Base-by-base conservation (phyloP, 1,284 basidiomycete species). In the Pisolithus thermaeus region DNA sequence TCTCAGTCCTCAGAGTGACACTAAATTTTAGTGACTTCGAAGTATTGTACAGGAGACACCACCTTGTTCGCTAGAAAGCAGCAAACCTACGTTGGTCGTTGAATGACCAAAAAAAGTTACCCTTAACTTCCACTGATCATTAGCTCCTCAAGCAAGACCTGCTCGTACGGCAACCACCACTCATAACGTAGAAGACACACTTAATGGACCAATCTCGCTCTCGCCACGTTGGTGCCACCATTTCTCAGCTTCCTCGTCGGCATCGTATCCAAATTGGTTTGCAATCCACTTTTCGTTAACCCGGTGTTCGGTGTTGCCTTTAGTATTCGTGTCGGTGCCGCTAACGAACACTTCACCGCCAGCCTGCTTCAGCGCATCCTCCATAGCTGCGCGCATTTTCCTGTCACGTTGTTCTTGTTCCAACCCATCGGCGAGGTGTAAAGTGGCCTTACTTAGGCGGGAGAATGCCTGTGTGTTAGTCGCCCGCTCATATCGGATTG, bases 351-450 rank as follows among this genome's bases (percentile, higher is more conserved):
- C 55, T 42, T 56, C 58, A 7, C 61, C 58, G 1, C 49, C 40
- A n/a, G 51, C 58, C 50, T 61, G 60, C 39, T 56, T 56, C 36
- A 74, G 52, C 47, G 74, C 72, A 1, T 60, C 58, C 28, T 69
- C 71, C 76, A 77, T 79, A 20, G 75, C 77, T 4, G 50, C 52
- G 12, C 68, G 69, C 80, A 83, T 82, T 6, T 72, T 66, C n/a
- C 55, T 58, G 53, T 83, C 81, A n/a, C 81, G 70, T 37, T 61
- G 63, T 46, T 72, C 61, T 53, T 84, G 82, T 48, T 74, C 76
- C 2, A 73, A 74, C 0, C 81, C 79, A 52, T 83, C 81, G 0
- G 68, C 67, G 0, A 81, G 60, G 58, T 83, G 80, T 63, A 81
- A 81, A 30, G 76, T 72, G 46, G 68, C 59, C 55, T 79, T 77